These are phyloP conservation scores for Dactylonectria estremocensis DNA, from an alignment of 2,329 filamentous ascomycete genomes.

Conservation along the genomic window DNA sequence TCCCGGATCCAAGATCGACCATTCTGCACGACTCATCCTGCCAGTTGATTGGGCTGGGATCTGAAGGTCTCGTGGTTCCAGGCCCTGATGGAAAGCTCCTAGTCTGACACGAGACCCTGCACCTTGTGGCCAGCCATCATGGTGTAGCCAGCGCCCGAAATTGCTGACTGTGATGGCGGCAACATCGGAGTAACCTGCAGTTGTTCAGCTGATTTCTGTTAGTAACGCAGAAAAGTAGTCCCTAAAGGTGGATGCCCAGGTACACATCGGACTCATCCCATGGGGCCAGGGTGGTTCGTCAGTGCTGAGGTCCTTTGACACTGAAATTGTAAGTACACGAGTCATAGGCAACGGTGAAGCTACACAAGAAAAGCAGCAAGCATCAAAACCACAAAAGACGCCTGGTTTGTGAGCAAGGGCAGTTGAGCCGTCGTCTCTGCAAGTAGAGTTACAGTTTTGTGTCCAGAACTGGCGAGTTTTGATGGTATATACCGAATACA, in stretches of 20 bases:
- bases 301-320: not conserved
- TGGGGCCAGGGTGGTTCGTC: not conserved
- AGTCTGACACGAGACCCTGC: not conserved
- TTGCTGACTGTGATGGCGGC: slow-evolving; percentile 6
- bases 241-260: not conserved
- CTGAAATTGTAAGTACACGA: not conserved
- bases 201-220: not conserved
- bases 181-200: no score
- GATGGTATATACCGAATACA: not conserved
- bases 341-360: not conserved
- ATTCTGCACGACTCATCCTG: slow-evolving; percentile 8
- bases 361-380: not conserved
- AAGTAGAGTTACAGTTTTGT: not conserved
- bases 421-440: not conserved
- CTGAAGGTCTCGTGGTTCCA: not conserved
- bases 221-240: not conserved
- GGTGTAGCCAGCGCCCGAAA: not conserved
- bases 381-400: not conserved
- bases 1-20: slow-evolving; percentile 15
- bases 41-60: slow-evolving; percentile 7
- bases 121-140: not conserved
- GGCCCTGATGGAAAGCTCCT: not conserved
- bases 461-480: not conserved
- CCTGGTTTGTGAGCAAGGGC: not conserved
- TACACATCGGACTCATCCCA: not conserved